These are phyloP conservation scores for Penicillium soppii DNA, from an alignment of 495 filamentous ascomycete species.

Conservation along the genomic window DNA sequence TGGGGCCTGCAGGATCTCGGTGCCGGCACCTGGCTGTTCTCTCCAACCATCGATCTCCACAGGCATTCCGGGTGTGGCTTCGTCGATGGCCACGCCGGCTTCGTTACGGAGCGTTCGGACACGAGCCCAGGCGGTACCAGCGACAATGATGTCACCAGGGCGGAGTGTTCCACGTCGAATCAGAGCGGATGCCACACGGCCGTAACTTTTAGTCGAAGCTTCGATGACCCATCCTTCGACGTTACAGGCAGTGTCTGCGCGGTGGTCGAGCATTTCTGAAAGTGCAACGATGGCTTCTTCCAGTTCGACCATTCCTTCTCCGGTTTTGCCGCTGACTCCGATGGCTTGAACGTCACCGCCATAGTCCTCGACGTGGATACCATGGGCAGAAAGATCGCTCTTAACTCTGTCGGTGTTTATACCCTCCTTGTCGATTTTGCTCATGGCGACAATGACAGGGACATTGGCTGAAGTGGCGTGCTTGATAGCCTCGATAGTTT, in stretches of 20 bases:
- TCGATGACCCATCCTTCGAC: constrained; percentile 95
- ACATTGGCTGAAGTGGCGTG: constrained; percentile 89
- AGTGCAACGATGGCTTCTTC: constrained; percentile 85
- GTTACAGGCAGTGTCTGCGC: constrained; percentile 71
- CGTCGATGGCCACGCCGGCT: constrained; percentile 66
- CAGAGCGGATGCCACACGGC: constrained; percentile 85
- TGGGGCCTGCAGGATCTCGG: constrained; percentile 78
- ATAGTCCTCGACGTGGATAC: constrained; percentile 90
- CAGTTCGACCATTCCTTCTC: constrained; percentile 85
- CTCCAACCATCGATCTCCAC: constrained; percentile 94
- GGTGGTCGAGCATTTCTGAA: constrained; percentile 85
- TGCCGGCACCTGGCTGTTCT: constrained; percentile 85
- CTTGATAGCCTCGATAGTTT: constrained; percentile 95
- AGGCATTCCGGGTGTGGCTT: constrained; percentile 83
- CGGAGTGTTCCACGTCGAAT: constrained; percentile 84
- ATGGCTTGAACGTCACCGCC: constrained; percentile 95
- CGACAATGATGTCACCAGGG: constrained; percentile 80
- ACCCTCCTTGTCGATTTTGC: constrained; percentile 89
- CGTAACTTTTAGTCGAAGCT: constrained; percentile 82
- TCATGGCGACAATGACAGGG: constrained; percentile 97
- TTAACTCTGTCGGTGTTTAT: constrained; percentile 80
- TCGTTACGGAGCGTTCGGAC: constrained; percentile 84
- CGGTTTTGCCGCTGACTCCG: constrained; percentile 88
- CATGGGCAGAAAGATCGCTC: constrained; percentile 78
- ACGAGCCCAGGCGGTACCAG: constrained; percentile 80